These are phyloP conservation scores for Mortierella sp. DNA, from an alignment of 371 early-diverging fungal species.

Conservation along the genomic window DNA sequence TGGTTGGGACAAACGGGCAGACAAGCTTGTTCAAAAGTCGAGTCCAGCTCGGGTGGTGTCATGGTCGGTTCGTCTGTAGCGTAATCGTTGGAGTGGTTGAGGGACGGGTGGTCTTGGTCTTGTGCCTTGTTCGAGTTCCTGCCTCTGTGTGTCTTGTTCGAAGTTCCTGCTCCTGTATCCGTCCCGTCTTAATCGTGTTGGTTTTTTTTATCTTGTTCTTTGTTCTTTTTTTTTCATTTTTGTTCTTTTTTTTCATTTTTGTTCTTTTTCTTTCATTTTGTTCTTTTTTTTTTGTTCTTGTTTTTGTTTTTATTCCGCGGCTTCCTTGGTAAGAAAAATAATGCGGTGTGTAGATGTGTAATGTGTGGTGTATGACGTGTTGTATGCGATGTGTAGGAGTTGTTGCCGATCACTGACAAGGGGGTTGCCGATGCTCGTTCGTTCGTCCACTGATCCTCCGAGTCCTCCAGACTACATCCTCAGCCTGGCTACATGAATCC, in stretches of 20 bases:
- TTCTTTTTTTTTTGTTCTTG: no score
- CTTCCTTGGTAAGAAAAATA: neutral
- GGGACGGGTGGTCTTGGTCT: no score
- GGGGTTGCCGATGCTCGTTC: neutral
- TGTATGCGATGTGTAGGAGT: no score
- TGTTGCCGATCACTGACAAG: neutral
- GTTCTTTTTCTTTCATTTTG: neutral
- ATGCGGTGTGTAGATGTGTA: no score
- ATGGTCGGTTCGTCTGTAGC: no score
- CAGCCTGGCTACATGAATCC: no score
- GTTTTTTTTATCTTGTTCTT: neutral
- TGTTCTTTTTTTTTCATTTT: neutral
- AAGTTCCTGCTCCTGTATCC: neutral
- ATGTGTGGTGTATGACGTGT: no score
- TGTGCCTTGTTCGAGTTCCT: neutral
- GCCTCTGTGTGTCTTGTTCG: no score
- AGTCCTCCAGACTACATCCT: neutral
- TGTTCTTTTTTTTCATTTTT: neutral
- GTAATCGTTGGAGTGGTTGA: no score
- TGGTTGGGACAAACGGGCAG: no score
- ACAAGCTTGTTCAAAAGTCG: no score
- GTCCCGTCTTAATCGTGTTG: neutral
- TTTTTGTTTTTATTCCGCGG: constrained; percentile 8
- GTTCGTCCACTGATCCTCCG: neutral
- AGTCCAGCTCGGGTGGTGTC: no score